Evolutionary conservation across 495 filamentous ascomycete species (phyloP).

Genomic region (Penicillium riverlandense): DNA sequence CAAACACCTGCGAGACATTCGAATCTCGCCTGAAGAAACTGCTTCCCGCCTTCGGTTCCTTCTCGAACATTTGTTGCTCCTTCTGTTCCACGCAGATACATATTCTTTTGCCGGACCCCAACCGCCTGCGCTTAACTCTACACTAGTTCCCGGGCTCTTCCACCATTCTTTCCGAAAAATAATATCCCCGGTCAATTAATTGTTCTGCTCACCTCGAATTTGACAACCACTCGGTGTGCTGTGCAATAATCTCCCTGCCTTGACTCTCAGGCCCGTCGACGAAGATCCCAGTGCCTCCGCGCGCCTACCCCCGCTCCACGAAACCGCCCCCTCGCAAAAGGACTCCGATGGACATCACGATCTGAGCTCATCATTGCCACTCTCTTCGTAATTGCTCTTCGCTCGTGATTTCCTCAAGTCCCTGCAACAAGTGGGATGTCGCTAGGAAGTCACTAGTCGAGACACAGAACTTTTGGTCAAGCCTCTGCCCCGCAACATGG

Average conservation of each 20-base stretch:
- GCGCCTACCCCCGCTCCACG: slow-evolving; percentile 11
- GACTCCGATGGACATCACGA: slow-evolving; percentile 11
- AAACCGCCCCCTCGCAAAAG: slow-evolving; percentile 3
- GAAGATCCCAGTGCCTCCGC: slow-evolving; percentile 2
- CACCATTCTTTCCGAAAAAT: too few relatives aligned
- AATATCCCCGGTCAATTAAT: too few relatives aligned
- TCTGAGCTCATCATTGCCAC: slow-evolving; percentile 6
- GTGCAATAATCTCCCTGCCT: too few relatives aligned
- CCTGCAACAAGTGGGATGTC: slow-evolving; percentile 26
- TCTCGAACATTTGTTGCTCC: not conserved
- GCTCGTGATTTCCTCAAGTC: too few relatives aligned
- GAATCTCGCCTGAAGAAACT: not conserved
- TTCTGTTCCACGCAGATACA: not conserved
- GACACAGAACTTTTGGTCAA: slow-evolving; percentile 13
- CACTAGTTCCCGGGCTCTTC: not conserved
- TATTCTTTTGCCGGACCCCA: too few relatives aligned
- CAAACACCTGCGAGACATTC: slow-evolving; percentile 6
- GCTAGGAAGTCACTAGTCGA: slow-evolving; percentile 15
- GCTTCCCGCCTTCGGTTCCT: not conserved
- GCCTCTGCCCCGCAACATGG: slow-evolving; percentile 52
- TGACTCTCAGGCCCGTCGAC: too few relatives aligned
- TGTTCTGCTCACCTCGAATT: too few relatives aligned
- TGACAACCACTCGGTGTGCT: too few relatives aligned
- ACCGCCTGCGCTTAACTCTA: too few relatives aligned
- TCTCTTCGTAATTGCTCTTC: not conserved